Evolutionary conservation across 2,329 filamentous ascomycete species (phyloP).

Genomic region (Pseudopithomyces chartarum): DNA sequence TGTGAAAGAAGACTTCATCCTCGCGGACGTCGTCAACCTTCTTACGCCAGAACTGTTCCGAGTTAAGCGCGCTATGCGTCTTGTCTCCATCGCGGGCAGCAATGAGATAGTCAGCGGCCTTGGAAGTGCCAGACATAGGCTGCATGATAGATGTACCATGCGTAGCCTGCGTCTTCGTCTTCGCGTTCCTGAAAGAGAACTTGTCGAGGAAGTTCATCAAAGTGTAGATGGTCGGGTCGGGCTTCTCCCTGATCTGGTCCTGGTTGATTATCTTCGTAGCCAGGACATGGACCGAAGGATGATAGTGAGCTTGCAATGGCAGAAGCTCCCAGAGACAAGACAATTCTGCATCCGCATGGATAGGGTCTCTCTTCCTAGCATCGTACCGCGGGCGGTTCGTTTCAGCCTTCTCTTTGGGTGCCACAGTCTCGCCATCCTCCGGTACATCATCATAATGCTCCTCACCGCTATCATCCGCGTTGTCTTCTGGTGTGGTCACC

Average conservation of each 20-base stretch:
- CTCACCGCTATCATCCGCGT: conserved; percentile 76
- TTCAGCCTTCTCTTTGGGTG: conserved; percentile 25
- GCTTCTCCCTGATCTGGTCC: conserved; percentile 78
- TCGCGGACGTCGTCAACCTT: conserved; percentile 84
- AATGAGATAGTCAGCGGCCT: conserved; percentile 65
- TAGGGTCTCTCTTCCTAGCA: conserved; percentile 86
- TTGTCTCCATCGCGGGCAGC: conserved; percentile 63
- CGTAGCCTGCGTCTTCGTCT: conserved; percentile 62
- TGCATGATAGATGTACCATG: conserved; percentile 96
- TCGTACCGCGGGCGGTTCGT: conserved; percentile 64
- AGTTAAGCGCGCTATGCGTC: conserved; percentile 74
- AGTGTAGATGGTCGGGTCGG: conserved; percentile 86
- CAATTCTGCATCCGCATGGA: conserved; percentile 87
- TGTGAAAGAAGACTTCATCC: conserved; percentile 97
- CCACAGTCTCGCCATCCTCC: conserved; percentile 47
- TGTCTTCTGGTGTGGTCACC: conserved; percentile 70
- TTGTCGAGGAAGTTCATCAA: conserved; percentile 96
- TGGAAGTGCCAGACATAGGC: conserved; percentile 71
- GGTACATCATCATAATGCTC: conserved; percentile 71
- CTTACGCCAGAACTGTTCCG: conserved; percentile 88
- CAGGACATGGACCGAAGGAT: conserved; percentile 88
- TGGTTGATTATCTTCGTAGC: conserved; percentile 73
- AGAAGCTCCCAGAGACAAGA: conserved; percentile 93
- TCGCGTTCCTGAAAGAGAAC: conserved; percentile 96
- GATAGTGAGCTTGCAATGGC: conserved; percentile 81